phyloP scores from a whole-genome alignment of 495 filamentous ascomycete species.

The Aspergillus sparsus region DNA sequence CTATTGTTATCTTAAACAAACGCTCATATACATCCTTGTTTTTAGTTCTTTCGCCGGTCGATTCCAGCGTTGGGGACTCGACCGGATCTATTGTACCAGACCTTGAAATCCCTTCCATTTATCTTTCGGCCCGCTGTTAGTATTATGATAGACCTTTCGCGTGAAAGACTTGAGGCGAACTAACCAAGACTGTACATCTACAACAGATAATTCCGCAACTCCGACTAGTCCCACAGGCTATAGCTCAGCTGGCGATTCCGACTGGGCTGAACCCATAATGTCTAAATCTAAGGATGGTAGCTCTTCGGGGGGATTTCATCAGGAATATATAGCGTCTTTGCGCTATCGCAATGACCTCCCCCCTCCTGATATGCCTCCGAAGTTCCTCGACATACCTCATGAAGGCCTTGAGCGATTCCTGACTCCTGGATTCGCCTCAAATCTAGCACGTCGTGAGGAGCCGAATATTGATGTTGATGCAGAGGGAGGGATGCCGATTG shows the following conservation, averaged over 20 bases:
- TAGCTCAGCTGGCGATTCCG: neutral
- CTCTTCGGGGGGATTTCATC: conserved; percentile 69
- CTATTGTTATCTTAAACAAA: neutral
- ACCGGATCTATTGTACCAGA: conserved; percentile 16
- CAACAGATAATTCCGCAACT: conserved; percentile 17
- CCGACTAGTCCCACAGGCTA: neutral
- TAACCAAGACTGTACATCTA: conserved; percentile 6
- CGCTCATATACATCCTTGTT: conserved; percentile 2
- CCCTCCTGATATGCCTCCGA: conserved; percentile 88
- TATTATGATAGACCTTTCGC: conserved; percentile 6
- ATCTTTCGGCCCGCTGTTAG: conserved; percentile 20
- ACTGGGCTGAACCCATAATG: conserved; percentile 15
- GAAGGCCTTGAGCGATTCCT: conserved; percentile 87
- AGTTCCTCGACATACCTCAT: conserved; percentile 94
- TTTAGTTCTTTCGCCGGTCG: conserved; percentile 20
- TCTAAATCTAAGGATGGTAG: conserved; percentile 46
- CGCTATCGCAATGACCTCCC: conserved; percentile 94
- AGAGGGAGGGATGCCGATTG: conserved; percentile 95
- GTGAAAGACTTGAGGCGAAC: conserved; percentile 8
- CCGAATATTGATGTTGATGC: conserved; percentile 96
- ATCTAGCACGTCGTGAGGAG: conserved; percentile 85
- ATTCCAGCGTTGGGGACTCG: conserved; percentile 12
- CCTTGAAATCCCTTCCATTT: conserved; percentile 18
- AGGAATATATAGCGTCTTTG: conserved; percentile 94
- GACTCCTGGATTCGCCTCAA: conserved; percentile 80